Evolutionary conservation across 2,329 filamentous ascomycete species (phyloP), one percentile per base, ranked within the genome.

Genomic region (Ascosphaera pollenicola): DNA sequence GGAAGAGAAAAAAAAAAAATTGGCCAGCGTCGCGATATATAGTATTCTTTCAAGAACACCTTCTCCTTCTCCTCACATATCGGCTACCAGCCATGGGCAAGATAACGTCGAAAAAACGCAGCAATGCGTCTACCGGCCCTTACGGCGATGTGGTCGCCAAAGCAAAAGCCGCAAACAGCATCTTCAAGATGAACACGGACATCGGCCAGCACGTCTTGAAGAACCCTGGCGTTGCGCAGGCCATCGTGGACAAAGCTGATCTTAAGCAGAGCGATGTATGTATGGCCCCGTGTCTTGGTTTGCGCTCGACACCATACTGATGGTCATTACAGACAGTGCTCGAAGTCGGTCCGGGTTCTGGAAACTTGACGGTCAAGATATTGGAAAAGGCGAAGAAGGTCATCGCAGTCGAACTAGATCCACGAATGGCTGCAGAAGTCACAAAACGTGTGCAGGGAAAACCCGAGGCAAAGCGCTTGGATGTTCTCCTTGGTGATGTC

Each of bases 161-260:
- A 54, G 52, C 63, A 17, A 57, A 59, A 31, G 60, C 63, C 4
- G 64, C 65, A 34, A 84, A 92, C 63, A 85, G 81, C 50, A 82
- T 94, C 59, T 95, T 95, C 72, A 92, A 91, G 57, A 92, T 94
- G 73, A 93, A 92, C 65, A 89, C 79, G 49, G 73, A 87, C 56
- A 72, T 89, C 47, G 84, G 87, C 49, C 75, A 80, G 54, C 83
- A 95, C 58, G 89, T 98, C 44, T 69, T 95, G 47, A 94, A 93
- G 58, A 92, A 92, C 57, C 81, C 81, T 1, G 79, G 80, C 51
- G 78, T 91, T 37, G 78, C 80, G 3, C 75, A 80, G 53, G 75
- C 75, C 39, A 87, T 89, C 48, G 80, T 87, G 24, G 68, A 78
- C 48, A 95, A 95, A 62, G 81, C 84, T 13, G 73, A 78, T 49